A percentile compares a stretch with the other conserved stretches of the same genome.
phyloP scores from a whole-genome alignment of 768 basidiomycete genomes.

The Mycena alexandri region DNA sequence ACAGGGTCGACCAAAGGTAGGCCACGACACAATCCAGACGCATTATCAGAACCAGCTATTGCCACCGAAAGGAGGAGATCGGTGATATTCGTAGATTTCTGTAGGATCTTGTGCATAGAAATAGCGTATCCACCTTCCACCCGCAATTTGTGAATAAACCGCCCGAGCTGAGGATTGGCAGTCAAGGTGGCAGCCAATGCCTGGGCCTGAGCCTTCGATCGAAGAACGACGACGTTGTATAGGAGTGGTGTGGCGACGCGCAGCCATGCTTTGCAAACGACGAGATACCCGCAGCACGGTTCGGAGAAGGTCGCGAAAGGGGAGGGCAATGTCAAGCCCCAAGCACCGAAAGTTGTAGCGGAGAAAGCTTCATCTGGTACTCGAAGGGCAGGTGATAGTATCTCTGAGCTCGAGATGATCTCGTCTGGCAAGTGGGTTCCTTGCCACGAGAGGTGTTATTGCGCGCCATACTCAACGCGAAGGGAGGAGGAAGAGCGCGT shows the following conservation, averaged over 20 bases:
- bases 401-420: slow-evolving; percentile 24
- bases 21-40: slow-evolving; percentile 12
- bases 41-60: slow-evolving; percentile 6
- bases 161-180: background rate
- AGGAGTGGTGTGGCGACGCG: slow-evolving; percentile 33
- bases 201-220: slow-evolving; percentile 26
- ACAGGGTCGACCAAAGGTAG: slow-evolving; percentile 16
- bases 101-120: slow-evolving; percentile 27
- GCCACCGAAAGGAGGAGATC: slow-evolving; percentile 12
- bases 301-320: slow-evolving; percentile 5
- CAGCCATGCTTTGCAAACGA: slow-evolving; percentile 31
- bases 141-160: background rate
- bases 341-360: background rate
- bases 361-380: slow-evolving; percentile 16
- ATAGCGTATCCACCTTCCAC: slow-evolving; percentile 1
- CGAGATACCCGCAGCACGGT: slow-evolving; percentile 21
- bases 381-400: slow-evolving; percentile 18
- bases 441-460: too few relatives aligned
- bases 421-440: slow-evolving; percentile 15
- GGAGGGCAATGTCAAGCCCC: background rate
- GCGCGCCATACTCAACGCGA: too few relatives aligned
- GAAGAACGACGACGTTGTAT: slow-evolving; percentile 25
- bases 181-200: slow-evolving; percentile 10
- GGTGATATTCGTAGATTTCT: slow-evolving; percentile 8
- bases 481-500: too few relatives aligned